A percentile compares a stretch with the other conserved stretches of the same genome.
Conservation (phyloP, 1,284 basidiomycete genomes). For the Stygiomarasmius scandens region DNA sequence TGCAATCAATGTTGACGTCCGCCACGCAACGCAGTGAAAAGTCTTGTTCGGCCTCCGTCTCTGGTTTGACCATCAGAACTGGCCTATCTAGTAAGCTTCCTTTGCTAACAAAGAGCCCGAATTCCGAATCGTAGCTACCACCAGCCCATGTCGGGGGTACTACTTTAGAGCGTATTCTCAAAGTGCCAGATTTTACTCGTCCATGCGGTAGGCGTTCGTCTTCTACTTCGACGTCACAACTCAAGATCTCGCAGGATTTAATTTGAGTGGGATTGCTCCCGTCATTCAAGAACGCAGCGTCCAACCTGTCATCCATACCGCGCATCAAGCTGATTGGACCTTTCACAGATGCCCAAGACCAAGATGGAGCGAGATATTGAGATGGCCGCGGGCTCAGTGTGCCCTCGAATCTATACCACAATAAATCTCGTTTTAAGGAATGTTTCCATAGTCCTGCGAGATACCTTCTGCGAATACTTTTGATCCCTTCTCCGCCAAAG, state of each 20-base stretch:
- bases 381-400: not conserved
- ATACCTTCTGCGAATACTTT: not conserved
- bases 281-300: not conserved
- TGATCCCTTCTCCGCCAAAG: no score
- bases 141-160: not conserved
- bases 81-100: no score
- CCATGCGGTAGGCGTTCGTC: not conserved
- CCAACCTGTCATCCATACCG: not conserved
- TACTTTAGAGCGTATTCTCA: not conserved
- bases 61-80: no score
- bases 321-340: not conserved
- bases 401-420: not conserved
- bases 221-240: not conserved
- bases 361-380: conserved; percentile 7
- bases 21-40: no score
- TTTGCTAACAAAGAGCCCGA: not conserved
- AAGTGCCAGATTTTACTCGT: not conserved
- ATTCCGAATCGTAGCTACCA: not conserved
- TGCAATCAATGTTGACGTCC: no score
- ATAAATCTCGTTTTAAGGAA: not conserved
- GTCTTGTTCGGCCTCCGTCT: no score
- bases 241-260: not conserved
- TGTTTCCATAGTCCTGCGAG: conserved; percentile 8
- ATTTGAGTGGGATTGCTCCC: not conserved
- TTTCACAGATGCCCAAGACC: conserved; percentile 10